Evolutionary conservation across 192 early-diverging fungal genomes (phyloP).

Genomic region (Gamsiella multidivaricata): DNA sequence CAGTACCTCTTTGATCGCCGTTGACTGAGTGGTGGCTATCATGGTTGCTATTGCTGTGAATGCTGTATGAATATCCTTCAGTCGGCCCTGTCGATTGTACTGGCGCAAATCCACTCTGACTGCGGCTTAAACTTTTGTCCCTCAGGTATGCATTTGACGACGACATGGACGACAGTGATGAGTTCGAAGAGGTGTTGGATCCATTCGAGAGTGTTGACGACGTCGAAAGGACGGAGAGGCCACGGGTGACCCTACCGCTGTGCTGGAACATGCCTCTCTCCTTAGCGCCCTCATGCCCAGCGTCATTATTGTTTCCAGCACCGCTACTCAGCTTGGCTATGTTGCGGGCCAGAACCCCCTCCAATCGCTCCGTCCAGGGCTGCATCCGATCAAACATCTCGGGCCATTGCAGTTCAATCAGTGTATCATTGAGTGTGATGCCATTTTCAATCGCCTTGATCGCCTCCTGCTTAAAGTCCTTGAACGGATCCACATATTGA

Average conservation of each 20-base stretch:
- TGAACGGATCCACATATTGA: slow-evolving; percentile 35
- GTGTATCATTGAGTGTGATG: slow-evolving; percentile 18
- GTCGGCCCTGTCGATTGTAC: neutral
- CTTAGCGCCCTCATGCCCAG: neutral
- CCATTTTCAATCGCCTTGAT: slow-evolving; percentile 25
- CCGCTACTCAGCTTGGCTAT: slow-evolving; percentile 5
- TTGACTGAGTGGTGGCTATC: neutral
- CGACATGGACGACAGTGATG: slow-evolving; percentile 9
- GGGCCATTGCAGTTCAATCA: slow-evolving; percentile 44
- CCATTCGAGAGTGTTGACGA: slow-evolving; percentile 14
- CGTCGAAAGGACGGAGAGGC: slow-evolving; percentile 20
- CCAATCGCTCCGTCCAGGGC: slow-evolving; percentile 21
- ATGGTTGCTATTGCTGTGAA: slow-evolving; percentile 8
- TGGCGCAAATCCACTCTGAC: neutral
- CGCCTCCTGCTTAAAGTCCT: slow-evolving; percentile 26
- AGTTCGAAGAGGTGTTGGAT: slow-evolving; percentile 14
- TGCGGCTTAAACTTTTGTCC: neutral
- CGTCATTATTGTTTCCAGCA: neutral
- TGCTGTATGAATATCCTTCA: neutral
- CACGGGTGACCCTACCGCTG: neutral
- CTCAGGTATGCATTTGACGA: neutral
- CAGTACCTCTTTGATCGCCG: neutral
- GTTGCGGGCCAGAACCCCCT: slow-evolving; percentile 14
- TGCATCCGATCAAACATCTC: slow-evolving; percentile 39
- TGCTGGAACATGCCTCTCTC: neutral